A percentile compares a stretch with the other conserved stretches of the same genome.
Evolutionary conservation across 2,329 filamentous ascomycete genomes (phyloP).

Genomic region (Botryotinia globosa): DNA sequence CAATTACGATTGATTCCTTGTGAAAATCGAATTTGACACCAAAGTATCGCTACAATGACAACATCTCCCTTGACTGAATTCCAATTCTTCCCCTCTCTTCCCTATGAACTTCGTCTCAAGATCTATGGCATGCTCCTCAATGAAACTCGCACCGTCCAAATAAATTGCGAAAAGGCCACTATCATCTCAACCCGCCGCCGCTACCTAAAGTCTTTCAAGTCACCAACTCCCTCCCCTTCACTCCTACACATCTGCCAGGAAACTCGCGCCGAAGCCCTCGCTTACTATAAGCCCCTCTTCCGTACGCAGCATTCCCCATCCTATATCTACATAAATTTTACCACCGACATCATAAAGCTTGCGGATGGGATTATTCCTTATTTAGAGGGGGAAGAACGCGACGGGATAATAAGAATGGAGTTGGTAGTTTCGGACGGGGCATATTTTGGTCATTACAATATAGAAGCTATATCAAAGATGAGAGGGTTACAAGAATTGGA

Average conservation of each 20-base stretch:
- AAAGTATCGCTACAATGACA: not conserved
- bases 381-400: constrained; percentile 23
- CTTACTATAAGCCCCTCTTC: constrained; percentile 25
- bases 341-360: constrained; percentile 28
- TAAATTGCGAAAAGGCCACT: constrained; percentile 27
- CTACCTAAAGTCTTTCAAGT: constrained; percentile 24
- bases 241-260: constrained; percentile 36
- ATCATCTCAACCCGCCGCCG: constrained; percentile 14
- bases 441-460: constrained; percentile 35
- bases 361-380: constrained; percentile 28
- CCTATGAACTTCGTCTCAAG: constrained; percentile 34
- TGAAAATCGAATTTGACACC: not conserved
- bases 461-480: constrained; percentile 32
- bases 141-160: constrained; percentile 26
- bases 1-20: not conserved
- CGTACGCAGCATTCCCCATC: constrained; percentile 20
- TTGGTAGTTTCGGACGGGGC: constrained; percentile 30
- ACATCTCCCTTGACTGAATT: constrained; percentile 25
- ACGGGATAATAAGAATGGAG: constrained; percentile 25
- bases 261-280: constrained; percentile 33
- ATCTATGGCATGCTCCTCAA: constrained; percentile 30
- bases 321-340: constrained; percentile 29
- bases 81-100: constrained; percentile 32
- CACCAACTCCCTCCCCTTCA: constrained; percentile 29
- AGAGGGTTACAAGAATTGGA: constrained; percentile 28